Base-by-base conservation (phyloP, 1,139 yeast genomes). In the Yamadazyma jaroonii region DNA sequence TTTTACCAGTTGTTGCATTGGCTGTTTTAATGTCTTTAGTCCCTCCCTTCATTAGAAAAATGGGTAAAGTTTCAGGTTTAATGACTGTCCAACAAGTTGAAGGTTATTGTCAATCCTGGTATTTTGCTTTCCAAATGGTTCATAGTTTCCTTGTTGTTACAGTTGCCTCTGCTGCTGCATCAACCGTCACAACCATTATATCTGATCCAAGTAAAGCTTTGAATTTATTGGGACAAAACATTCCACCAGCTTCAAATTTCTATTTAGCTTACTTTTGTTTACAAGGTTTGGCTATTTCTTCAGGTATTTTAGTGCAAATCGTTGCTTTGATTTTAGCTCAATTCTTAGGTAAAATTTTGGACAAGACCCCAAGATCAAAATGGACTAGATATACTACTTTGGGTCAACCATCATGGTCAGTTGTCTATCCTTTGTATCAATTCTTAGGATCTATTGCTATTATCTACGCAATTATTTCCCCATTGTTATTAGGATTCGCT, bases 121-220 rank as follows among this genome's bases (percentile, higher is more conserved):
- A 70, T 61, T 92, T 76, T 64, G 95, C 89, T 2, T 90, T 90
- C 77, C 92, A 85, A 62, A 90, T 88, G 37, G 80, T 90, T 32
- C 89, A 90, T 57, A 87, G 72, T 12, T 90, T 90, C 62, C 61
- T 90, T 45, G 89, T 89, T 37, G 75, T 87, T 37, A 87, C 97
- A 1, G 59, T 87, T 41, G 72, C 95, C 14, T 86, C 96, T 9
- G 79, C 96, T 33, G 74, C 75, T 29, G 86, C 95, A 10, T 69
- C 95, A 9, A 72, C 92, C 2, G 81, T 83, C 3, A 77, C 79
- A 6, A 62, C 72, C 10, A 75, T 79, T 42, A 77, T 81, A 37
- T 59, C 70, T 13, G 57, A 79, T 11, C 89, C 90, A 26, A 44
- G 62, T 3, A 51, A 61, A 26, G 85, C 84, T 4, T 71, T 82